Evolutionary conservation across 148 eudicot genomes (phyloP).

Genomic region (Persicaria tinctoria): DNA sequence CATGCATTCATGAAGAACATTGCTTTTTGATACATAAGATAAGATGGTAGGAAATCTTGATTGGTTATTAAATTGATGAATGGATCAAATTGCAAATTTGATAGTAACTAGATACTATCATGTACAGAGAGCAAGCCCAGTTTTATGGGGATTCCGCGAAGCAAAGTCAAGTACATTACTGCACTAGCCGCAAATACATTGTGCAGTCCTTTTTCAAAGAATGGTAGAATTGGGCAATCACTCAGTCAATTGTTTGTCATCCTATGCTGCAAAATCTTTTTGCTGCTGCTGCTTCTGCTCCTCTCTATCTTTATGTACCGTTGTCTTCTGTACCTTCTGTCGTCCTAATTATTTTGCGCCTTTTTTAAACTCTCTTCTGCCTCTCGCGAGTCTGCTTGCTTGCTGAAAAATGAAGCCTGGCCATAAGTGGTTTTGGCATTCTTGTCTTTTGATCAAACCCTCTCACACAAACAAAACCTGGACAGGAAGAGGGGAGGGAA

Average conservation of each 20-base stretch:
- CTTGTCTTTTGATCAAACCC: conserved; percentile 57
- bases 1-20: too few relatives aligned
- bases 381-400: conserved; percentile 34
- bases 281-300: neutral
- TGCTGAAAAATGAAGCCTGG: conserved; percentile 65
- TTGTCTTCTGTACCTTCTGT: neutral
- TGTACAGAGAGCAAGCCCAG: conserved; percentile 3
- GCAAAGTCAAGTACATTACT: neutral
- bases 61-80: neutral
- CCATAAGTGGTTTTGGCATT: conserved; percentile 56
- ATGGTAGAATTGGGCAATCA: conserved; percentile 4
- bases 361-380: conserved; percentile 26
- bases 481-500: conserved; percentile 8
- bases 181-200: neutral
- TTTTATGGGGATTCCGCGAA: neutral
- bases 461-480: conserved; percentile 74
- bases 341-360: neutral
- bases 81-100: neutral
- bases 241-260: conserved; percentile 1
- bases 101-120: neutral
- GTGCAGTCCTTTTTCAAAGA: neutral
- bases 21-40: too few relatives aligned
- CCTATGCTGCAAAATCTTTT: conserved; percentile 3
- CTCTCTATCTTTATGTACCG: neutral
- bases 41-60: too few relatives aligned